These are phyloP conservation scores for Myxozyma mucilagina DNA, from an alignment of 805 yeast genomes.

Conservation along the genomic window DNA sequence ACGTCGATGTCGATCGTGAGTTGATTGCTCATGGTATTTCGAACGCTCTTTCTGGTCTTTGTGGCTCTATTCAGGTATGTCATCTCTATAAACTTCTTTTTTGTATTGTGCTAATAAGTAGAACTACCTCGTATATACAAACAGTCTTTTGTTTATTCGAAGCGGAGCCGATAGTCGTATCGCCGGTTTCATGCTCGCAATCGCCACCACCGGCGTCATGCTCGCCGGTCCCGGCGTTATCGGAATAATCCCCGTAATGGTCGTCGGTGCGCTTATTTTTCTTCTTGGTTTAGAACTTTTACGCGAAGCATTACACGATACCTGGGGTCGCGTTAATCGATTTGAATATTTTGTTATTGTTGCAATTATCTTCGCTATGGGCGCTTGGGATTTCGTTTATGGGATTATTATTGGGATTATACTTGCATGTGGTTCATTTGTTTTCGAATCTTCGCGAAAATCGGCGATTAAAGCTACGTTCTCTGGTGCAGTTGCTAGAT, in stretches of 20 bases:
- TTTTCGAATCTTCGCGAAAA: slow-evolving; percentile 83
- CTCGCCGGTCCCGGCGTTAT: slow-evolving; percentile 87
- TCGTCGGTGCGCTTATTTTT: slow-evolving; percentile 90
- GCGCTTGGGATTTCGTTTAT: slow-evolving; percentile 88
- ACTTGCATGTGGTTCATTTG: slow-evolving; percentile 90
- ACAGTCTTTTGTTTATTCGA: slow-evolving; percentile 83
- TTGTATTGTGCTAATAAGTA: background rate
- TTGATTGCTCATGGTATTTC: slow-evolving; percentile 93
- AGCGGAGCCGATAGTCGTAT: slow-evolving; percentile 91
- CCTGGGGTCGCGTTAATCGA: slow-evolving; percentile 68
- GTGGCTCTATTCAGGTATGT: slow-evolving; percentile 74
- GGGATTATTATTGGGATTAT: slow-evolving; percentile 90
- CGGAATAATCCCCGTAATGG: slow-evolving; percentile 92
- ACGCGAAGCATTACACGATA: slow-evolving; percentile 82
- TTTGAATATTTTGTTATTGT: slow-evolving; percentile 84
- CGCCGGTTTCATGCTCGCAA: slow-evolving; percentile 86
- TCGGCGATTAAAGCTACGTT: slow-evolving; percentile 80
- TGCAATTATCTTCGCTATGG: slow-evolving; percentile 91
- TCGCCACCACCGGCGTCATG: slow-evolving; percentile 80
- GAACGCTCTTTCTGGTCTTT: slow-evolving; percentile 75
- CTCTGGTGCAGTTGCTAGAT: slow-evolving; percentile 84
- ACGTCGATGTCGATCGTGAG: slow-evolving; percentile 86
- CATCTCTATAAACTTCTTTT: background rate
- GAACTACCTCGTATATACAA: slow-evolving; percentile 91
- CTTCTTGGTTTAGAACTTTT: slow-evolving; percentile 86